These are phyloP conservation scores for Amanita rubescens DNA, from an alignment of 768 basidiomycete species.

Conservation along the genomic window DNA sequence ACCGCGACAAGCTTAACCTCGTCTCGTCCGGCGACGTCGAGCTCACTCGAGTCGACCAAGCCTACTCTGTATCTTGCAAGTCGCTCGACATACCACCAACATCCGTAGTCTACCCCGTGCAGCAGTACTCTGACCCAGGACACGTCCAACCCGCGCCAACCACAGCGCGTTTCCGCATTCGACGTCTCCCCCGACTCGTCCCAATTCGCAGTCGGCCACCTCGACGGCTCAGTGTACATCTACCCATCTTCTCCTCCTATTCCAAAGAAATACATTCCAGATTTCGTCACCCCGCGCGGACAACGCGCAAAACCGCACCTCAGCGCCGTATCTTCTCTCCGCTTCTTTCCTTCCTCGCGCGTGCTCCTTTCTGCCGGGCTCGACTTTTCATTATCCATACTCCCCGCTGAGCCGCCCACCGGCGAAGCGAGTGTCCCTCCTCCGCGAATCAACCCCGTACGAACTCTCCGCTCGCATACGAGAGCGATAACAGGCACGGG, in stretches of 20 bases:
- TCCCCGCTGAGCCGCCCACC: constrained; percentile 45
- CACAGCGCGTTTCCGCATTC: constrained; percentile 55
- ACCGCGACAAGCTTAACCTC: too few relatives aligned
- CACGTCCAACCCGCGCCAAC: constrained; percentile 36
- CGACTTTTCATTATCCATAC: constrained; percentile 61
- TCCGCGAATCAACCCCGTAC: constrained; percentile 44
- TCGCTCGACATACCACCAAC: constrained; percentile 41
- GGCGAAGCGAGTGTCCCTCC: constrained; percentile 17
- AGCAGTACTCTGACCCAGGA: constrained; percentile 43
- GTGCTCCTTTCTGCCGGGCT: constrained; percentile 65
- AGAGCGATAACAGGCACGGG: constrained; percentile 54
- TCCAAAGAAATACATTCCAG: constrained; percentile 12
- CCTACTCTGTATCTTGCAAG: constrained; percentile 41
- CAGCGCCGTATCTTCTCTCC: constrained; percentile 47
- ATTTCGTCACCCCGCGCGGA: constrained; percentile 20
- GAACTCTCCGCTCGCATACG: constrained; percentile 60
- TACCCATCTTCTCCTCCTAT: constrained; percentile 22
- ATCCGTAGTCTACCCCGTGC: constrained; percentile 40
- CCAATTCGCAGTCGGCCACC: constrained; percentile 52
- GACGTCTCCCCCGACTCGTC: constrained; percentile 53
- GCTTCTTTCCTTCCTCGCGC: constrained; percentile 64
- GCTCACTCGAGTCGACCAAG: too few relatives aligned
- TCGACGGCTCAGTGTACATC: constrained; percentile 50
- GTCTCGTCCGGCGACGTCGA: too few relatives aligned
- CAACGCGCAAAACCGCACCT: constrained; percentile 36